Conservation (phyloP, 345 rosid genomes). For the Mallotus nudiflorus region DNA sequence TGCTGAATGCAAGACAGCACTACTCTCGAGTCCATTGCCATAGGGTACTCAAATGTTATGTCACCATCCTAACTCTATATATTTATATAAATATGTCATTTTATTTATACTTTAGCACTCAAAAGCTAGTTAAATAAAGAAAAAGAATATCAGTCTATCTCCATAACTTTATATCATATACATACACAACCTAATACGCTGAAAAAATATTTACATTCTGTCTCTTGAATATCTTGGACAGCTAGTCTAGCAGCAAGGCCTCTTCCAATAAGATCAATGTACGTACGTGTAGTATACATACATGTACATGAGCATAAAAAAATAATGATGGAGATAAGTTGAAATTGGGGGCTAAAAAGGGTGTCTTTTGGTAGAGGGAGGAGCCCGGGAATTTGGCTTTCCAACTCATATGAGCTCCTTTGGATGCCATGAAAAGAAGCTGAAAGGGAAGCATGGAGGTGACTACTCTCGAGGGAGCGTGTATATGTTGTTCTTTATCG, state of each 20-base stretch:
- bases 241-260: no score
- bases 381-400: conserved; percentile 34
- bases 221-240: conserved; percentile 14
- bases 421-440: conserved; percentile 57
- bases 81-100: no score
- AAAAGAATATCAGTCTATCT: conserved; percentile 1
- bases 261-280: no score
- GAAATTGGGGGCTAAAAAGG: no score
- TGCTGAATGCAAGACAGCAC: conserved; percentile 53
- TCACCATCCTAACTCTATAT: conserved; percentile 32
- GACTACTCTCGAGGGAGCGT: conserved; percentile 61
- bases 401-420: conserved; percentile 42
- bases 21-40: conserved; percentile 26
- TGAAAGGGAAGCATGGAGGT: conserved; percentile 25
- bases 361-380: no score
- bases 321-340: no score
- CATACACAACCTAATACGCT: not conserved
- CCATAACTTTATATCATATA: conserved; percentile 1
- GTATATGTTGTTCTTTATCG: conserved; percentile 30
- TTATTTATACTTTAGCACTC: not conserved
- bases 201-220: conserved; percentile 21
- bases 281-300: no score
- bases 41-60: conserved; percentile 34
- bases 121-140: conserved; percentile 1
- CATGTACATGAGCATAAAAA: no score